Conservation (phyloP, 2,329 filamentous ascomycete genomes). For the Cladophialophora chaetospira region DNA sequence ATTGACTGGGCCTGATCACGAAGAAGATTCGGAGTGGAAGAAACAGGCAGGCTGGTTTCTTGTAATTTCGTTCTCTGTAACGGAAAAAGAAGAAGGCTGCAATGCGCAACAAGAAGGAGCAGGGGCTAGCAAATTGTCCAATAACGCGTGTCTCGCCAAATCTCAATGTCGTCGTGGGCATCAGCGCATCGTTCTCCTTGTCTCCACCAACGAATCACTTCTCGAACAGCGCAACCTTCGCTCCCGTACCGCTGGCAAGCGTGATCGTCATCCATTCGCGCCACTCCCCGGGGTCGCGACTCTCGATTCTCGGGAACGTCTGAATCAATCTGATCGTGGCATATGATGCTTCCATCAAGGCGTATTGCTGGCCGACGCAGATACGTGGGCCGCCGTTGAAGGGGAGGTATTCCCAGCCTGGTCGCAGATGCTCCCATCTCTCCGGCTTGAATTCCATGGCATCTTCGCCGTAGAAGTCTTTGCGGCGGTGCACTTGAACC, state of each 20-base stretch:
- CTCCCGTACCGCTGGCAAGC: slow-evolving; percentile 79
- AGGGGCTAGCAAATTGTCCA: too few species aligned
- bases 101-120: too few species aligned
- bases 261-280: slow-evolving; percentile 77
- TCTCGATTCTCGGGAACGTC: slow-evolving; percentile 65
- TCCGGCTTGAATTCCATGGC: slow-evolving; percentile 41
- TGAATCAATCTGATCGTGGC: slow-evolving; percentile 73
- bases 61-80: too few species aligned
- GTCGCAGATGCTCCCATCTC: slow-evolving; percentile 39
- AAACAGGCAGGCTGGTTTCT: too few species aligned
- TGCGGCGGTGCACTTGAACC: slow-evolving; percentile 34
- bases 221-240: slow-evolving; percentile 29
- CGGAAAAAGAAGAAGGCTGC: too few species aligned
- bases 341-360: slow-evolving; percentile 69
- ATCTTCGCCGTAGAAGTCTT: slow-evolving; percentile 37
- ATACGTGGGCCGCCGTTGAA: slow-evolving; percentile 36
- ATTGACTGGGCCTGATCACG: too few species aligned
- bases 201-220: slow-evolving; percentile 12
- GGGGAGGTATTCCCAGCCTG: slow-evolving; percentile 41
- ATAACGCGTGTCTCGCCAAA: too few species aligned
- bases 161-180: neutral
- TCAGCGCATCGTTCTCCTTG: neutral
- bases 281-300: slow-evolving; percentile 30
- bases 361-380: slow-evolving; percentile 69
- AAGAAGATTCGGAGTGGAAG: too few species aligned